These are phyloP conservation scores for Proliferodiscus dingleyae DNA, from an alignment of 2,329 filamentous ascomycete genomes.

Conservation along the genomic window DNA sequence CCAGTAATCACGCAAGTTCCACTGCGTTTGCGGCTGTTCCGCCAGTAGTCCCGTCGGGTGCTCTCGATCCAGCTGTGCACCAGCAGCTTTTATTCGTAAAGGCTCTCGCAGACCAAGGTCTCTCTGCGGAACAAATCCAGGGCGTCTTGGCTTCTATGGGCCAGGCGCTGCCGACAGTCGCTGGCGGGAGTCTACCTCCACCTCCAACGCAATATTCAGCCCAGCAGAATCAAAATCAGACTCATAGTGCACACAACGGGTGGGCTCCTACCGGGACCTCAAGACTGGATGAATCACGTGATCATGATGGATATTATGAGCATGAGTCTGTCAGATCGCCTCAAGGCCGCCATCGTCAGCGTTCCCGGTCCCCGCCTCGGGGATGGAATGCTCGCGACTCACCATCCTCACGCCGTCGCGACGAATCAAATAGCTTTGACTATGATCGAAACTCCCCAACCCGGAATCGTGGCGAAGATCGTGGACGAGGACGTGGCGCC, in stretches of 20 bases:
- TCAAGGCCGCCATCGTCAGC: constrained; percentile 47
- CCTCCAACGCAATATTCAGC: constrained; percentile 16
- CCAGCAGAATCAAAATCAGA: constrained; percentile 22
- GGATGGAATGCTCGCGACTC: constrained; percentile 62
- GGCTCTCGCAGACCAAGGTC: constrained; percentile 67
- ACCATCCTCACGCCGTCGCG: constrained; percentile 37
- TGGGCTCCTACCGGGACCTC: constrained; percentile 27
- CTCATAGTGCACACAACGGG: constrained; percentile 38
- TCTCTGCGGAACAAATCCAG: constrained; percentile 69
- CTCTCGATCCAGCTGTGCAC: constrained; percentile 51
- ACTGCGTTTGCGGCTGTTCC: constrained; percentile 34
- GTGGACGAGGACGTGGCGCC: constrained; percentile 43
- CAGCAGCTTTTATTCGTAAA: constrained; percentile 72
- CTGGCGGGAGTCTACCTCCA: constrained; percentile 32
- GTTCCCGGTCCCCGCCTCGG: constrained; percentile 73
- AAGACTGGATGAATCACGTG: constrained; percentile 44
- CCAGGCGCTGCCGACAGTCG: constrained; percentile 19
- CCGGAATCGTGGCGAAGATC: constrained; percentile 53
- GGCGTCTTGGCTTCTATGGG: constrained; percentile 40
- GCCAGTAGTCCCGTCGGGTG: constrained; percentile 34
- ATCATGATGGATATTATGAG: constrained; percentile 50
- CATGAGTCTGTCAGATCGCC: constrained; percentile 54
- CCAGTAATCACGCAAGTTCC: constrained; percentile 34
- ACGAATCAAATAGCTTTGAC: constrained; percentile 54
- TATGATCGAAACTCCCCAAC: constrained; percentile 68